Conservation (phyloP, 1,139 yeast species). For the Dujonia santamariae region DNA sequence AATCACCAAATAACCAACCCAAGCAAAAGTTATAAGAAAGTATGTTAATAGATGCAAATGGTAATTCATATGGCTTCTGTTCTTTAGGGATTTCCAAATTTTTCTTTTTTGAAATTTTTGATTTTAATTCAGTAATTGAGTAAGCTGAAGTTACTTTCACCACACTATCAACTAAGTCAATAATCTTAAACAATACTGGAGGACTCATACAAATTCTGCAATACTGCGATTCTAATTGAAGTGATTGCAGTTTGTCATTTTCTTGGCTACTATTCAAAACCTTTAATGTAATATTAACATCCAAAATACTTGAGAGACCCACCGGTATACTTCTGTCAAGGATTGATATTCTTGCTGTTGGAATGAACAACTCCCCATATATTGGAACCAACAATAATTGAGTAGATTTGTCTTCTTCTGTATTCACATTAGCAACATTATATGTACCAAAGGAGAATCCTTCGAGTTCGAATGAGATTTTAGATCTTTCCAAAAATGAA, state of each 20-base stretch:
- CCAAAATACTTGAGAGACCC: slow-evolving; percentile 46
- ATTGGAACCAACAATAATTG: slow-evolving; percentile 20
- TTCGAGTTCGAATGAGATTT: slow-evolving; percentile 34
- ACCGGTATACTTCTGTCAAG: slow-evolving; percentile 35
- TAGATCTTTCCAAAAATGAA: slow-evolving; percentile 28
- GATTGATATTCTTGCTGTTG: slow-evolving; percentile 39
- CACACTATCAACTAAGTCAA: slow-evolving; percentile 20
- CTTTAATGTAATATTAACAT: slow-evolving; percentile 36
- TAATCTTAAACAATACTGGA: slow-evolving; percentile 38
- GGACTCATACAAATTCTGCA: slow-evolving; percentile 60
- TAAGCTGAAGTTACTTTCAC: background rate
- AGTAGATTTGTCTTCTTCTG: slow-evolving; percentile 7
- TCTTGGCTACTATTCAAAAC: slow-evolving; percentile 30
- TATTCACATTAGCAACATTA: slow-evolving; percentile 19
- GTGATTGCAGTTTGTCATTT: slow-evolving; percentile 28
- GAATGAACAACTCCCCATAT: slow-evolving; percentile 38
- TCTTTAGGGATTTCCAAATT: background rate
- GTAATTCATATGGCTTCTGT: background rate
- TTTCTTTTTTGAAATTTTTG: background rate
- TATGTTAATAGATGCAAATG: slow-evolving; percentile 48
- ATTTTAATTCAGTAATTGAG: too few species aligned
- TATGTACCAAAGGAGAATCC: slow-evolving; percentile 17
- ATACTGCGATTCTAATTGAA: slow-evolving; percentile 58
- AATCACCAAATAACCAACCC: slow-evolving; percentile 65
- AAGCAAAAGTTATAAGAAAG: slow-evolving; percentile 65